phyloP scores from a whole-genome alignment of 2,329 filamentous ascomycete genomes.

The Xylariaceae sp. region DNA sequence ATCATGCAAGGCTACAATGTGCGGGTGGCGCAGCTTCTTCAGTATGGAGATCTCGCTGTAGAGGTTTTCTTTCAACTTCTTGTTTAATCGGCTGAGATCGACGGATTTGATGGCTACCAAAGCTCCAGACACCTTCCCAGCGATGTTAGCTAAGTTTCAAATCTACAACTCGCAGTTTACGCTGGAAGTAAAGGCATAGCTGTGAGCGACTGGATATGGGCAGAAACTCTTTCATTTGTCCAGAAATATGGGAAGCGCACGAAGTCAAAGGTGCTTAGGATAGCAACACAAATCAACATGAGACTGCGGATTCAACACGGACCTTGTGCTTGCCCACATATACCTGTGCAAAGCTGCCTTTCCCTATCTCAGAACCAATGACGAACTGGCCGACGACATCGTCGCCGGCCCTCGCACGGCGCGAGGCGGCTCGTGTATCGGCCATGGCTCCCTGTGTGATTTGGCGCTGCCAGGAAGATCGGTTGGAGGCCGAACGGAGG shows the following conservation, averaged over 20 bases:
- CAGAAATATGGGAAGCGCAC: no score
- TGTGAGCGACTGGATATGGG: no score
- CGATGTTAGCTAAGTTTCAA: conserved; percentile 18
- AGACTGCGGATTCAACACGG: conserved; percentile 30
- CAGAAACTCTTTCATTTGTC: no score
- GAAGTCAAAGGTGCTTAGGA: no score
- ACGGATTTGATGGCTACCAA: conserved; percentile 96
- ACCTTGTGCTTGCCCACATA: conserved; percentile 85
- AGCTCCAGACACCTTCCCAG: conserved; percentile 65
- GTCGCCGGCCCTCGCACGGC: conserved; percentile 35
- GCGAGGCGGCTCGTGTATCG: conserved; percentile 31
- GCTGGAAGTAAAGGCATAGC: no score
- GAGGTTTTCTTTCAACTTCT: conserved; percentile 94
- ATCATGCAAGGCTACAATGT: conserved; percentile 94
- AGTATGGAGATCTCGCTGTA: conserved; percentile 94
- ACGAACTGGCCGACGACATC: conserved; percentile 68
- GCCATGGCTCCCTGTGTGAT: conserved; percentile 32
- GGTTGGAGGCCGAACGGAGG: conserved; percentile 29
- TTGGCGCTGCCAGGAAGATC: conserved; percentile 32
- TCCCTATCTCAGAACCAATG: conserved; percentile 86
- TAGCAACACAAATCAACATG: no score
- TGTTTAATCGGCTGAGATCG: conserved; percentile 83
- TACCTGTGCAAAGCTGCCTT: conserved; percentile 95
- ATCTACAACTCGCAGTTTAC: neutral
- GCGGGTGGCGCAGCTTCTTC: conserved; percentile 87